Conservation (phyloP, 2,329 filamentous ascomycete species). For the Didymella arachidicola region DNA sequence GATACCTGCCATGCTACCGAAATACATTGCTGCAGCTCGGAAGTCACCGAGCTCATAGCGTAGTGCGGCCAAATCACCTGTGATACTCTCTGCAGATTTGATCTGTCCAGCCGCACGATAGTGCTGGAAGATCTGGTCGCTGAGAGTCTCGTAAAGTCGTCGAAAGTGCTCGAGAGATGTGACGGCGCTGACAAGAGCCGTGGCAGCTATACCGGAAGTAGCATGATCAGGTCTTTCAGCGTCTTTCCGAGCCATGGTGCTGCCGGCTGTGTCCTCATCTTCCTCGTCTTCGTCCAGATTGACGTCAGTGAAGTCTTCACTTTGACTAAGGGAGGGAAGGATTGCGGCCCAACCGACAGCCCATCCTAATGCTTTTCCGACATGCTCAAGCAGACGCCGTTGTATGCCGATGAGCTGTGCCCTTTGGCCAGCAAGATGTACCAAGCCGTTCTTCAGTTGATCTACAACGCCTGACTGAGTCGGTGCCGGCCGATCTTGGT, state of each 20-base stretch:
- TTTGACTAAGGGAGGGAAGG: slow-evolving; percentile 33
- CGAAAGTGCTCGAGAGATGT: slow-evolving; percentile 51
- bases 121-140: slow-evolving; percentile 82
- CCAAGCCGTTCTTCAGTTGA: slow-evolving; percentile 66
- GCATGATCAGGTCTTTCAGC: slow-evolving; percentile 14
- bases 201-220: slow-evolving; percentile 42
- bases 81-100: slow-evolving; percentile 77
- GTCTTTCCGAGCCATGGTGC: slow-evolving; percentile 11
- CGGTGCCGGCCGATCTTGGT: slow-evolving; percentile 41
- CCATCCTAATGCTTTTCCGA: slow-evolving; percentile 78
- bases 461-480: slow-evolving; percentile 32
- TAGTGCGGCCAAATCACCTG: slow-evolving; percentile 85
- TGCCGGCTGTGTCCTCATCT: slow-evolving; percentile 17
- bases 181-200: slow-evolving; percentile 44
- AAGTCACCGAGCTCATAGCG: slow-evolving; percentile 81
- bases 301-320: slow-evolving; percentile 49
- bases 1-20: slow-evolving; percentile 74
- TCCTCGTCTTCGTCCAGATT: slow-evolving; percentile 41
- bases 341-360: slow-evolving; percentile 72
- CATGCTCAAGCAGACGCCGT: slow-evolving; percentile 76
- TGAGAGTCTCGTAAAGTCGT: slow-evolving; percentile 66
- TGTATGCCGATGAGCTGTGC: slow-evolving; percentile 84
- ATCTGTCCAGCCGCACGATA: slow-evolving; percentile 80
- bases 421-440: slow-evolving; percentile 81
- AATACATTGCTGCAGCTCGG: slow-evolving; percentile 75